Conservation (phyloP, 192 early-diverging fungal species). For the Umbelopsis isabellina region DNA sequence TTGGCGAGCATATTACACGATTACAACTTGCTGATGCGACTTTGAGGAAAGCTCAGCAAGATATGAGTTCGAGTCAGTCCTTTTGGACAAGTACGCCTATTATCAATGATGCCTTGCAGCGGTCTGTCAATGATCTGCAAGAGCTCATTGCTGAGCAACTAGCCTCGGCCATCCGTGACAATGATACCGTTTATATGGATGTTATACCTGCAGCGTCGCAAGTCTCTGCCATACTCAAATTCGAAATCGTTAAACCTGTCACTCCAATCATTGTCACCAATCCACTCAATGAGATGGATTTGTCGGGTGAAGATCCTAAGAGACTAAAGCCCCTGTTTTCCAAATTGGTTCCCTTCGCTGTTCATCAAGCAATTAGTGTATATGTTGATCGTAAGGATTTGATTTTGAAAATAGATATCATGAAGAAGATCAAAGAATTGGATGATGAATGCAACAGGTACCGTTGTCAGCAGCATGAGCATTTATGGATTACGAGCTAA, state of each 20-base stretch:
- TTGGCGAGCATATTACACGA: conserved; percentile 86
- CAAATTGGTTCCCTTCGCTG: conserved; percentile 86
- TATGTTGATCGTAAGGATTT: conserved; percentile 83
- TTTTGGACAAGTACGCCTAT: background rate
- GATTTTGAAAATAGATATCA: conserved; percentile 67
- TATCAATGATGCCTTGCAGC: background rate
- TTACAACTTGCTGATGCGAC: conserved; percentile 56
- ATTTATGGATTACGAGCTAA: background rate
- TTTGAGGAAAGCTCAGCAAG: conserved; percentile 7
- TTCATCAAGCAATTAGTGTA: conserved; percentile 86
- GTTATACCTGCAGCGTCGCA: conserved; percentile 64
- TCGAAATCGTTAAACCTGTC: conserved; percentile 73
- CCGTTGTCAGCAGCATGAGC: background rate
- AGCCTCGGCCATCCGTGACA: conserved; percentile 55
- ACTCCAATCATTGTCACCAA: conserved; percentile 49
- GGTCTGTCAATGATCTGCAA: conserved; percentile 18
- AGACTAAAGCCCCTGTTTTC: conserved; percentile 67
- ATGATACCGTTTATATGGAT: conserved; percentile 88
- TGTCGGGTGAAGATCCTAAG: conserved; percentile 43
- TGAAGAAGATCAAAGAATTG: conserved; percentile 65
- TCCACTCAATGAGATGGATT: conserved; percentile 42
- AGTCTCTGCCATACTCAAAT: conserved; percentile 63
- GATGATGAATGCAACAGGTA: conserved; percentile 30
- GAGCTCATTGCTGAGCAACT: conserved; percentile 27
- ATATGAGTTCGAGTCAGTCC: background rate